Percentiles rank a stretch among this genome's conserved stretches.
phyloP scores from a whole-genome alignment of 352 stramenopile genomes.

The Globisporangium recalcitrans region DNA sequence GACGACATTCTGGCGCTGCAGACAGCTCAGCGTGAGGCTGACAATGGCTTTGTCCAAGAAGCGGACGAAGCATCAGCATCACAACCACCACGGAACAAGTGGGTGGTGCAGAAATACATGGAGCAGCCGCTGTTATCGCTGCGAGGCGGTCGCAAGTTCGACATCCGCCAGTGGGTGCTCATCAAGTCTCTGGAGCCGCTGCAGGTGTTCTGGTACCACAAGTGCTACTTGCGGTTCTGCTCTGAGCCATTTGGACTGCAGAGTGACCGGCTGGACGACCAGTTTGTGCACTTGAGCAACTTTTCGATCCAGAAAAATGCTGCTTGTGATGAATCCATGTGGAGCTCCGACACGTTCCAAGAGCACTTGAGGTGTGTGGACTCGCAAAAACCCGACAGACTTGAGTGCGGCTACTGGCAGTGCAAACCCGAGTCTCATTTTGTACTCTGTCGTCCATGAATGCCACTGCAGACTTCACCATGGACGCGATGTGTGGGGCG shows the following conservation, averaged over 20 bases:
- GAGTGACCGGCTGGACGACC: conserved; percentile 30
- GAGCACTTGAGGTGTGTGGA: conserved; percentile 33
- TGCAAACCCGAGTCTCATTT: too few species aligned
- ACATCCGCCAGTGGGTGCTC: conserved; percentile 85
- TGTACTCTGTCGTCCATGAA: too few species aligned
- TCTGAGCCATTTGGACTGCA: conserved; percentile 43
- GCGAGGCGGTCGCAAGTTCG: conserved; percentile 65
- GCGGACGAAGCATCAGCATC: not conserved
- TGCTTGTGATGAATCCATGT: conserved; percentile 43
- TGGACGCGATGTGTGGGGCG: conserved; percentile 39
- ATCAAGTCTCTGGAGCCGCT: conserved; percentile 57
- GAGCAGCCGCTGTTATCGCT: conserved; percentile 59
- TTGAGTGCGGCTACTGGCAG: too few species aligned
- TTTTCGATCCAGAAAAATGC: conserved; percentile 79
- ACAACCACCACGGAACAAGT: conserved; percentile 15
- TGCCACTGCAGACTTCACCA: conserved; percentile 21
- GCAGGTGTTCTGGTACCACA: conserved; percentile 53
- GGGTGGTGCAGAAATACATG: conserved; percentile 87
- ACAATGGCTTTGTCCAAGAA: too few species aligned
- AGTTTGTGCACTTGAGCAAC: conserved; percentile 77
- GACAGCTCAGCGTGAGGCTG: not conserved
- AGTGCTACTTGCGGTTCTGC: conserved; percentile 79
- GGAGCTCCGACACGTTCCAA: conserved; percentile 41
- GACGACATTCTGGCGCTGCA: conserved; percentile 24
- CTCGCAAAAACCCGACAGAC: too few species aligned